Conservation (phyloP, 306 rosid genomes). For the Elaeagnus macrophylla region DNA sequence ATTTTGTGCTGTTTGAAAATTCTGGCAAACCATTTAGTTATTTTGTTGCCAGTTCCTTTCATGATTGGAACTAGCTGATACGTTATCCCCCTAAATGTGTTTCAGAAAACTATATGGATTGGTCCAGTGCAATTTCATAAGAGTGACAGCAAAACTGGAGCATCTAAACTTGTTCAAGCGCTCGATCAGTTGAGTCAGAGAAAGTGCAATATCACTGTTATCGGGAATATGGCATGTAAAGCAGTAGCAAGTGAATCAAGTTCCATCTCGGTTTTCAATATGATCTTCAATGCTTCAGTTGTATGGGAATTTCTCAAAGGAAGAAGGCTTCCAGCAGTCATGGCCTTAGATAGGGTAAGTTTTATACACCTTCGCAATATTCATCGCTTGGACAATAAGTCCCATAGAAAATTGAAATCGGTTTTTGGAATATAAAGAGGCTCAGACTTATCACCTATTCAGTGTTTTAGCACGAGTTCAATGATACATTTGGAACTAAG, state of each 20-base stretch:
- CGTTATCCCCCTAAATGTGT: slow-evolving; percentile 12
- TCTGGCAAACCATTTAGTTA: background rate
- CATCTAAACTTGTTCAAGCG: slow-evolving; percentile 52
- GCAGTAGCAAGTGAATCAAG: slow-evolving; percentile 41
- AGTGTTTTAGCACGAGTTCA: too few species aligned
- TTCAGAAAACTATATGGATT: slow-evolving; percentile 72
- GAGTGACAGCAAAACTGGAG: slow-evolving; percentile 35
- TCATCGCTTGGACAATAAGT: slow-evolving; percentile 7
- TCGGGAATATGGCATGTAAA: slow-evolving; percentile 58
- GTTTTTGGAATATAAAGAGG: background rate
- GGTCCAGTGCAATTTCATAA: slow-evolving; percentile 65
- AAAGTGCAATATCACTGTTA: slow-evolving; percentile 49
- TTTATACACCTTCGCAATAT: slow-evolving; percentile 10
- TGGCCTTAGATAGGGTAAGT: slow-evolving; percentile 71
- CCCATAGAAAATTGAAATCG: background rate
- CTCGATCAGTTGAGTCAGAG: slow-evolving; percentile 42
- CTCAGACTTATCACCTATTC: background rate
- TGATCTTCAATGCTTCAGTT: slow-evolving; percentile 64
- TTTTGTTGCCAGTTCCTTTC: background rate
- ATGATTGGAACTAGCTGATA: slow-evolving; percentile 5
- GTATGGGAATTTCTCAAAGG: slow-evolving; percentile 90
- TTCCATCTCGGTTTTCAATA: slow-evolving; percentile 29
- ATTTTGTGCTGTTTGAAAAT: too few species aligned
- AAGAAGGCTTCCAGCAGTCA: slow-evolving; percentile 76
- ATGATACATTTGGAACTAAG: too few species aligned